Base-by-base conservation (phyloP, 306 rosid genomes). In the Fagus sylvatica region DNA sequence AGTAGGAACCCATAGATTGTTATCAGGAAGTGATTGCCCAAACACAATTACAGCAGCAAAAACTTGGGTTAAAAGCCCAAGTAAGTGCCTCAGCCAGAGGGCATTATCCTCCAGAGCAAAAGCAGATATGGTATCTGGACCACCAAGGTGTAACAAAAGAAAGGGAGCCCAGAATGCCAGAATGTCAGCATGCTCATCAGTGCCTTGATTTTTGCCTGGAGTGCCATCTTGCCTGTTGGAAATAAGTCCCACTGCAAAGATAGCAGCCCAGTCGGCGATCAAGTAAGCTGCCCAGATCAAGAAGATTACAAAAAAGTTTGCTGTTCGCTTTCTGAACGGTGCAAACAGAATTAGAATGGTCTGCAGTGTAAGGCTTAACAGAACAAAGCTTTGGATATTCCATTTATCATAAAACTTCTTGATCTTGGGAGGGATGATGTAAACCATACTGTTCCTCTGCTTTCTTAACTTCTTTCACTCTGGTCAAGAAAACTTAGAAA, bases 71-170 rank as follows among this genome's bases (percentile, higher is more conserved):
- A 76, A 0, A 33, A 89, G 77, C 2, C 84, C 87, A 32, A 82
- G 53, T 37, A 89, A 62, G 69, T 89, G 93, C 48, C 93, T 74
- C 11, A 78, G 72, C 93, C 90, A 89, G 19, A 88, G 79, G 1
- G 85, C 74, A 28, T 88, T 85, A 60, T 88, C 91, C 28, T 85
- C 86, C 0, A 85, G 71, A 66, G 91, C 71, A 54, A 85, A 81
- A 2, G 89, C 85, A n/a, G 87, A 79, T 3, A 88, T 88, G 64
- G 91, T 84, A 81, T 88, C 85, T 30, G 89, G 91, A 17, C 89
- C 91, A 33, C 87, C 91, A 55, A 88, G 81, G 59, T 88, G 91
- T 30, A 88, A 17, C 49, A 88, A 71, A 15, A 84, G 82, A 75
- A 88, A 88, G 2, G 92, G 87, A 5, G 90, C 81, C 92, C 92